Percentiles rank a stretch among this genome's conserved stretches.
These are phyloP conservation scores for Malus orientalis DNA, from an alignment of 306 rosid genomes.

Conservation along the genomic window DNA sequence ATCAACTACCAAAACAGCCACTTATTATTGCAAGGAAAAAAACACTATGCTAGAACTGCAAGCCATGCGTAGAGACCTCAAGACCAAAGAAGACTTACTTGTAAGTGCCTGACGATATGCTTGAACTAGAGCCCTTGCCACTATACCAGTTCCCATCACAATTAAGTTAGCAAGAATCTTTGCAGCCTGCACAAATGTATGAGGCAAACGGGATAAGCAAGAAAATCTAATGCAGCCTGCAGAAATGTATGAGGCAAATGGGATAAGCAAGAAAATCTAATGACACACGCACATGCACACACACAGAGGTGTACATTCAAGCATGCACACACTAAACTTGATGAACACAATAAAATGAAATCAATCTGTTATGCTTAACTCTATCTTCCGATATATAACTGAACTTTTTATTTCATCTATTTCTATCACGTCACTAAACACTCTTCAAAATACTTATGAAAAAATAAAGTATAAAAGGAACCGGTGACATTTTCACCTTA, in stretches of 20 bases:
- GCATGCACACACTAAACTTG: neutral
- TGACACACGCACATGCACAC: no score
- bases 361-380: neutral
- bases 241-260: neutral
- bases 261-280: neutral
- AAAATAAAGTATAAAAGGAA: neutral
- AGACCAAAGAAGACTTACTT: slow-evolving; percentile 38
- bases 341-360: neutral
- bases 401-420: neutral
- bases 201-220: neutral
- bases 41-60: neutral
- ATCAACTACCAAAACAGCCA: neutral
- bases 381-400: neutral
- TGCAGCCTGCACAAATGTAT: slow-evolving; percentile 55
- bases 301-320: neutral
- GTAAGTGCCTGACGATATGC: slow-evolving; percentile 85
- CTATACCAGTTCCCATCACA: slow-evolving; percentile 70
- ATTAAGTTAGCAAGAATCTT: slow-evolving; percentile 74
- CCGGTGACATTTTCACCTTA: neutral
- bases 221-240: slow-evolving; percentile 45
- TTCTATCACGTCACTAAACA: neutral
- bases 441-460: neutral
- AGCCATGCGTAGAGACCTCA: neutral
- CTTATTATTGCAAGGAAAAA: neutral
- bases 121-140: slow-evolving; percentile 70